Percentiles rank a stretch among this genome's conserved stretches.
Evolutionary conservation across 2,329 filamentous ascomycete genomes (phyloP).

Genomic region (Penicillium olsonii): DNA sequence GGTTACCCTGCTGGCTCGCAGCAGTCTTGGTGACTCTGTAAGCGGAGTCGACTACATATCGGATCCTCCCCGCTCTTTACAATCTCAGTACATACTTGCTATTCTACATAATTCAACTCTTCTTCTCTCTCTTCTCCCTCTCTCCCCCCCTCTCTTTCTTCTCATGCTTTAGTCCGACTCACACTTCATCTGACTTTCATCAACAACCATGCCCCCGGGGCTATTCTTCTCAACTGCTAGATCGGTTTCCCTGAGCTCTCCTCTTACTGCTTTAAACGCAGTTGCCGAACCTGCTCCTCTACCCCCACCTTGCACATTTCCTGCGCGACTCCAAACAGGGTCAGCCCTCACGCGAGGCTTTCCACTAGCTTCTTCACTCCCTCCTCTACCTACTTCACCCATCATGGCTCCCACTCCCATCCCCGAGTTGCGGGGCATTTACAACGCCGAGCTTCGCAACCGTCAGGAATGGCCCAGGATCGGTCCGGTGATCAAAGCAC

Average conservation of each 20-base stretch:
- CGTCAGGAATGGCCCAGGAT: background rate
- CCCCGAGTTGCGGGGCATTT: background rate
- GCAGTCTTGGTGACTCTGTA: background rate
- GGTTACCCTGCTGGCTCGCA: background rate
- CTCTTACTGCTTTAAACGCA: background rate
- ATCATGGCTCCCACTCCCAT: background rate
- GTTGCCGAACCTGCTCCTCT: background rate
- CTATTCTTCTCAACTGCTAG: too few relatives aligned
- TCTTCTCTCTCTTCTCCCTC: conserved; percentile 1
- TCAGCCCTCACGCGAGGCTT: too few relatives aligned
- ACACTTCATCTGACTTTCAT: too few relatives aligned
- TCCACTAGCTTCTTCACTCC: background rate
- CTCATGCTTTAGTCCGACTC: background rate
- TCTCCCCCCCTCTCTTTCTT: background rate
- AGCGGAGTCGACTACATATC: background rate
- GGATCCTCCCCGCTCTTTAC: conserved; percentile 4
- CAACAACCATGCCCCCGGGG: too few relatives aligned
- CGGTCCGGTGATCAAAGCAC: background rate
- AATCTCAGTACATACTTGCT: background rate
- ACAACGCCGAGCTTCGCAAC: background rate
- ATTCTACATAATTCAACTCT: background rate
- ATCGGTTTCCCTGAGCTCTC: too few relatives aligned
- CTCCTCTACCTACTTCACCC: background rate
- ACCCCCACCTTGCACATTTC: background rate
- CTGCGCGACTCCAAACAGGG: background rate